phyloP scores from a whole-genome alignment of 768 basidiomycete genomes.

The Leccinum barrowsii region DNA sequence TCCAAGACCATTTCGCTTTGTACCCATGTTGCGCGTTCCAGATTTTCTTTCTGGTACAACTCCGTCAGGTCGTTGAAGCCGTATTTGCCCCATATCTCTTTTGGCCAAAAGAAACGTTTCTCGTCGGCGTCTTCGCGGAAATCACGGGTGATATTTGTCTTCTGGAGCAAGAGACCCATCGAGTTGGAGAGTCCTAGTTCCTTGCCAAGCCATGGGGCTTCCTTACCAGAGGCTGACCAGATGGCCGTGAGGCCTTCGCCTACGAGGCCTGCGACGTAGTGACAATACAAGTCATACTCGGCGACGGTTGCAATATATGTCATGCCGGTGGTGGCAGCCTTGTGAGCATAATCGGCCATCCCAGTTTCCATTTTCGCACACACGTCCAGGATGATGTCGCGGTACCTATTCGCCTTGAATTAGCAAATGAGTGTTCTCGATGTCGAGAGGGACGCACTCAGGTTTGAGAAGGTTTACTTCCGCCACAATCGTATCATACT shows the following conservation, averaged over 20 bases:
- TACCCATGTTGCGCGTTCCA: slow-evolving; percentile 70
- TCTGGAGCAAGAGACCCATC: slow-evolving; percentile 94
- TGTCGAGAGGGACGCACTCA: slow-evolving; percentile 38
- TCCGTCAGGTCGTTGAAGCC: slow-evolving; percentile 73
- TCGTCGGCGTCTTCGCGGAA: slow-evolving; percentile 88
- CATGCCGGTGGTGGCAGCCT: slow-evolving; percentile 65
- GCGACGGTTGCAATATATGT: slow-evolving; percentile 70
- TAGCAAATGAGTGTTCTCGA: neutral
- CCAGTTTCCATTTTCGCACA: slow-evolving; percentile 84
- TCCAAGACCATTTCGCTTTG: slow-evolving; percentile 89
- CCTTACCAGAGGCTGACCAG: slow-evolving; percentile 83
- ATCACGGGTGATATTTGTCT: slow-evolving; percentile 97
- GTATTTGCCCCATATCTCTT: slow-evolving; percentile 83
- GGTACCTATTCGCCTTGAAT: slow-evolving; percentile 47
- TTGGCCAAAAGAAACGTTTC: slow-evolving; percentile 89
- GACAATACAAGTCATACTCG: slow-evolving; percentile 97
- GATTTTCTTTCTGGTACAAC: slow-evolving; percentile 53
- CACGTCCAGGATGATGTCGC: slow-evolving; percentile 78
- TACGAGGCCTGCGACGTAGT: slow-evolving; percentile 96
- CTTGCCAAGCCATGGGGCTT: slow-evolving; percentile 64
- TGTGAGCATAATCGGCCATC: slow-evolving; percentile 94
- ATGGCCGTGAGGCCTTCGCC: slow-evolving; percentile 92
- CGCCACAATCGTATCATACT: slow-evolving; percentile 76
- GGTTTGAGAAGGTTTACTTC: slow-evolving; percentile 71
- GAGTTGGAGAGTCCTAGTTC: slow-evolving; percentile 90